Conservation (phyloP, 305 asterid species). For the Stenogyne calaminthoides region DNA sequence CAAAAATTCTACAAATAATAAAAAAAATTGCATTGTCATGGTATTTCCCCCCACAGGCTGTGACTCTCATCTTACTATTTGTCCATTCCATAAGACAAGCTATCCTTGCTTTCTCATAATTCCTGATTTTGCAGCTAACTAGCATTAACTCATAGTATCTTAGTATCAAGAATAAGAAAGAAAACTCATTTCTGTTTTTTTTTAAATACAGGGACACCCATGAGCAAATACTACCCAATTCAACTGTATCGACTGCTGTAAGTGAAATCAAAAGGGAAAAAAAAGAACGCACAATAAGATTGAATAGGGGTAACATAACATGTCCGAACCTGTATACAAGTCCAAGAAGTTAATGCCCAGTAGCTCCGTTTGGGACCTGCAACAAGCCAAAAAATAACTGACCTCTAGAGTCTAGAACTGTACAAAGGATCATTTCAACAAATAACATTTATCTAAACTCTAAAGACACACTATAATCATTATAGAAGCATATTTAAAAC, state of each 20-base stretch:
- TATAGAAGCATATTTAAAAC: slow-evolving; percentile 16
- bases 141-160: slow-evolving; percentile 3
- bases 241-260: slow-evolving; percentile 3
- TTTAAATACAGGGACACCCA: too few relatives aligned
- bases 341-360: slow-evolving; percentile 98
- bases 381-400: slow-evolving; percentile 25
- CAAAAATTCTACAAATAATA: not conserved
- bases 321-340: slow-evolving; percentile 83
- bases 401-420: slow-evolving; percentile 22
- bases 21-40: not conserved
- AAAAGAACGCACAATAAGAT: slow-evolving; percentile 1
- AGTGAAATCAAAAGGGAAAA: slow-evolving; percentile 9
- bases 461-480: slow-evolving; percentile 9
- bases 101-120: not conserved
- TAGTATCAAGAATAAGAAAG: slow-evolving; percentile 13
- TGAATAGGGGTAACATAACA: slow-evolving; percentile 12
- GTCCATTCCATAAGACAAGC: slow-evolving; percentile 7
- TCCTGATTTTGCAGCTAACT: not conserved
- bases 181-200: not conserved
- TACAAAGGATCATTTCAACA: slow-evolving; percentile 20
- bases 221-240: not conserved
- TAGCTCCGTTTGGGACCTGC: slow-evolving; percentile 98
- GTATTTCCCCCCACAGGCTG: not conserved
- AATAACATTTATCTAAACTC: slow-evolving; percentile 21
- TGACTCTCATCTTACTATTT: not conserved